Evolutionary conservation across 208 protist genomes (phyloP).

Genomic region (Kentomonas sorsogonicus): DNA sequence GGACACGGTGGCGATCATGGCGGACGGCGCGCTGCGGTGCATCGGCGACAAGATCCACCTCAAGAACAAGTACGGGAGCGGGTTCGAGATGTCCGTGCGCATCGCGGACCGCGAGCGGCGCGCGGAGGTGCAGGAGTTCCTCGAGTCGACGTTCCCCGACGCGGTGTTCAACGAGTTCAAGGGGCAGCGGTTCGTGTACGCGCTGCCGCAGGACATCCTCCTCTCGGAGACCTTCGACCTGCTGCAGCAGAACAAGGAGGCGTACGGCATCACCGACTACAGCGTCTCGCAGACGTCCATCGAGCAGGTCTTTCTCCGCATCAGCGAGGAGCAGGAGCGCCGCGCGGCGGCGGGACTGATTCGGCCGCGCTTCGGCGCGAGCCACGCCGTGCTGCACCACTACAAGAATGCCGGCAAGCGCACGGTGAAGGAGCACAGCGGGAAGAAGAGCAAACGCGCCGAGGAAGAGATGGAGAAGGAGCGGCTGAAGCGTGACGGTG

Average conservation of each 20-base stretch:
- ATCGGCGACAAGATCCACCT: conserved; percentile 74
- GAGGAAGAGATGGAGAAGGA: conserved; percentile 1
- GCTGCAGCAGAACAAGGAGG: conserved; percentile 11
- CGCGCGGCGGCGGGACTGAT: background rate
- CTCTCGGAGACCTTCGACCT: conserved; percentile 21
- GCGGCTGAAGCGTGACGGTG: background rate
- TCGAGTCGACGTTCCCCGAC: conserved; percentile 1
- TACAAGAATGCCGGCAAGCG: background rate
- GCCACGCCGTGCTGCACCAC: background rate
- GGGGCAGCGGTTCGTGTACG: conserved; percentile 11
- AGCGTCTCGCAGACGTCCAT: conserved; percentile 48
- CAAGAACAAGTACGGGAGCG: conserved; percentile 48
- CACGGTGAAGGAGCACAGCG: background rate
- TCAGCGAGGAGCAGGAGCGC: conserved; percentile 22
- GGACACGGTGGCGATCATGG: conserved; percentile 72
- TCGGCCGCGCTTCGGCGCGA: background rate
- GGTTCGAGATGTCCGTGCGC: conserved; percentile 9
- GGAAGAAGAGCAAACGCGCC: background rate
- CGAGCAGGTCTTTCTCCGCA: conserved; percentile 45
- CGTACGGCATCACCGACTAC: conserved; percentile 34
- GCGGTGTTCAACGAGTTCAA: background rate
- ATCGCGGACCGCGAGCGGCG: background rate
- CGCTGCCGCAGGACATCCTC: conserved; percentile 9
- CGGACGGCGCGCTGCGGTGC: conserved; percentile 64
- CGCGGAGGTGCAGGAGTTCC: background rate